Conservation (phyloP, 345 rosid species). For the Murraya paniculata region DNA sequence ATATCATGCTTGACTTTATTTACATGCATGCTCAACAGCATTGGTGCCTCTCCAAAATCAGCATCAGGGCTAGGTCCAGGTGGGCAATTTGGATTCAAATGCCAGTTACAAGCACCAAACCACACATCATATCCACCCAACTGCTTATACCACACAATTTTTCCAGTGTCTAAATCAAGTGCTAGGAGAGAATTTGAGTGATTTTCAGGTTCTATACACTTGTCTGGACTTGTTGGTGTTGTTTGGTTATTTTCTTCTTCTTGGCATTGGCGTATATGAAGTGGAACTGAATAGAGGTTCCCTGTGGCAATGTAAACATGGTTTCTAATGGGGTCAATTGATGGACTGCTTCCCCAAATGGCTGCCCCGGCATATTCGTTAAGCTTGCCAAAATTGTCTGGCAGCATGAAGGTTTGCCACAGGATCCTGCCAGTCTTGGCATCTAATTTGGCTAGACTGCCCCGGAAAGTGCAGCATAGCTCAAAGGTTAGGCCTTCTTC, state of each 20-base stretch:
- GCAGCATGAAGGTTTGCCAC: conserved; percentile 33
- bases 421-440: conserved; percentile 9
- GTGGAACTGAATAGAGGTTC: conserved; percentile 32
- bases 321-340: conserved; percentile 29
- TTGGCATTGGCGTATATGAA: conserved; percentile 21
- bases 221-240: conserved; percentile 8
- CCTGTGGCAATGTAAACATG: conserved; percentile 35
- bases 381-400: conserved; percentile 14
- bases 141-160: conserved; percentile 22
- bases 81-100: conserved; percentile 21
- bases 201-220: conserved; percentile 26
- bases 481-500: conserved; percentile 21
- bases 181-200: conserved; percentile 28
- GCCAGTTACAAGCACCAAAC: conserved; percentile 25
- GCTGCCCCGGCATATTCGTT: conserved; percentile 31
- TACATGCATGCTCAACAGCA: conserved; percentile 17
- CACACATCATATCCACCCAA: conserved; percentile 35
- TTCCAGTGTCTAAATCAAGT: conserved; percentile 22
- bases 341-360: conserved; percentile 35
- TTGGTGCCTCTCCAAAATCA: conserved; percentile 35
- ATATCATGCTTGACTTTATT: conserved; percentile 18
- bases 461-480: conserved; percentile 29
- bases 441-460: conserved; percentile 26
- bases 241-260: conserved; percentile 29
- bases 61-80: conserved; percentile 33